These are phyloP conservation scores for Tuber brumale DNA, from an alignment of 495 filamentous ascomycete genomes.

Conservation along the genomic window DNA sequence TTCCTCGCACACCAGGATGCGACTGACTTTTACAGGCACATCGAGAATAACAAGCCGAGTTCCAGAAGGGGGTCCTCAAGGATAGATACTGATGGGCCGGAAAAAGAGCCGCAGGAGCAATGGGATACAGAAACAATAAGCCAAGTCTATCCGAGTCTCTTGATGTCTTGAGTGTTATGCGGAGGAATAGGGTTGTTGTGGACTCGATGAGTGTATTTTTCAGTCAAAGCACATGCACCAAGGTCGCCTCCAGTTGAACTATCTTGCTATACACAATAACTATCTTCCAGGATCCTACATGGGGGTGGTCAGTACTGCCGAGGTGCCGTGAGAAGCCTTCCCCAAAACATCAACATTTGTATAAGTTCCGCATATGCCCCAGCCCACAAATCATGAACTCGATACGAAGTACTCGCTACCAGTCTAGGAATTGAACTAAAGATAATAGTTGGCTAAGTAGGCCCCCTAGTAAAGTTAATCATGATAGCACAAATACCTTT, in stretches of 20 bases:
- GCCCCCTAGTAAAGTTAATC: constrained; percentile 19
- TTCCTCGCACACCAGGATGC: not conserved
- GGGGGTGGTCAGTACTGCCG: constrained; percentile 14
- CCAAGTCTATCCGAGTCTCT: not conserved
- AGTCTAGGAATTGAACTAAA: constrained; percentile 21
- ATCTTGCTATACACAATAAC: not conserved
- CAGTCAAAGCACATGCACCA: constrained; percentile 4
- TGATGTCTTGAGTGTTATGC: constrained; percentile 10
- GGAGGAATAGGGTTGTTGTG: not conserved
- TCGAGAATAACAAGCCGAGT: not conserved
- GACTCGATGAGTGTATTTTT: constrained; percentile 15
- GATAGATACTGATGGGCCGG: not conserved
- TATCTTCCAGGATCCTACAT: constrained; percentile 2
- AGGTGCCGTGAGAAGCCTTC: constrained; percentile 20
- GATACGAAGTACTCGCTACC: constrained; percentile 14
- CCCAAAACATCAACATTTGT: constrained; percentile 8
- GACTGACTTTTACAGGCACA: not conserved
- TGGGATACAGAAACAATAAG: not conserved
- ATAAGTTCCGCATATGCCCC: constrained; percentile 24
- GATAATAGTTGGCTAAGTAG: constrained; percentile 10
- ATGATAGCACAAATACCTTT: constrained; percentile 28
- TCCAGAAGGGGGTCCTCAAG: not conserved
- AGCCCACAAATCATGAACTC: constrained; percentile 32
- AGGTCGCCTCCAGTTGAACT: not conserved
- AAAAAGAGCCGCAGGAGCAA: not conserved